These are phyloP conservation scores for Pogostemon cablin DNA, from an alignment of 257 asterid genomes.

Conservation along the genomic window DNA sequence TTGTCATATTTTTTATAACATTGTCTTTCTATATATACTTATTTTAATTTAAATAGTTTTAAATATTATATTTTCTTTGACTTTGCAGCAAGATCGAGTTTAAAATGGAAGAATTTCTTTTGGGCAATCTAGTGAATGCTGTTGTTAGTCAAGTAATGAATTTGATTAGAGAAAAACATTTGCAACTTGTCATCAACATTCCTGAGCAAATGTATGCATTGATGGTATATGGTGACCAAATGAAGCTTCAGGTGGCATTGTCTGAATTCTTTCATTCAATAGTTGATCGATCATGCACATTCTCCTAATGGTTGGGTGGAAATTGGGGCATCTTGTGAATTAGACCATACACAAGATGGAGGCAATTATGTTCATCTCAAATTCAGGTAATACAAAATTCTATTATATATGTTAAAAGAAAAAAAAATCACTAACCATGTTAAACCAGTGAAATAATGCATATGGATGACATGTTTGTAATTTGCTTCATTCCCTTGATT, in stretches of 20 bases:
- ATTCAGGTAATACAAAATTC: slow-evolving; percentile 51
- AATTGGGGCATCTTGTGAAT: slow-evolving; percentile 50
- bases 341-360: slow-evolving; percentile 50
- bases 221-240: slow-evolving; percentile 54
- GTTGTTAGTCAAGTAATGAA: slow-evolving; percentile 69
- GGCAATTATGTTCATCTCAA: slow-evolving; percentile 51
- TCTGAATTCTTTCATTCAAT: slow-evolving; percentile 61
- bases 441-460: too few relatives aligned
- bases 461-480: too few relatives aligned
- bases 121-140: slow-evolving; percentile 63
- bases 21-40: too few relatives aligned
- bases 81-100: slow-evolving; percentile 51
- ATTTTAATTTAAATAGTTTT: background rate
- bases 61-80: slow-evolving; percentile 16
- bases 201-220: slow-evolving; percentile 53
- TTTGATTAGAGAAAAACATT: slow-evolving; percentile 49
- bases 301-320: slow-evolving; percentile 69
- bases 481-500: too few relatives aligned
- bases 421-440: too few relatives aligned
- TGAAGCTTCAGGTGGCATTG: slow-evolving; percentile 60
- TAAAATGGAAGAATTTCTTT: slow-evolving; percentile 48
- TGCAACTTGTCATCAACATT: slow-evolving; percentile 51
- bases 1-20: too few relatives aligned
- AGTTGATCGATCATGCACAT: slow-evolving; percentile 47
- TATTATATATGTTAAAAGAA: too few relatives aligned